Base-by-base conservation (phyloP, 345 rosid species). In the Gossypium arboreum region DNA sequence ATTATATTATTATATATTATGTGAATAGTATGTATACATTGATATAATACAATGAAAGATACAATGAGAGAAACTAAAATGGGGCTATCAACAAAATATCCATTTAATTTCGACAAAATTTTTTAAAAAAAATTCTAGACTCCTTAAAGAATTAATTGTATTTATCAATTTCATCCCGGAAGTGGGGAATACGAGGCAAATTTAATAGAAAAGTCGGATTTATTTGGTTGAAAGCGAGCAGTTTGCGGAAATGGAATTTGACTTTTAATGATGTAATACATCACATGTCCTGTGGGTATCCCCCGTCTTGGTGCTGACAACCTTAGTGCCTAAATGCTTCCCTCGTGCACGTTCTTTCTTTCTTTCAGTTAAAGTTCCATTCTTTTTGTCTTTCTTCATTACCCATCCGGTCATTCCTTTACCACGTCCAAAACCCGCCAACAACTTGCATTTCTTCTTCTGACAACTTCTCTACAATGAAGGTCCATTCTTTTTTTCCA, bases 401-500 rank as follows among this genome's bases (percentile, higher is more conserved):
- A 64, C 25, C 69, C 3, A 18, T 17, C 69, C 5, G 17, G 10
- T 43, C 70, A 18, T 47, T 22, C n/a, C 54, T 18, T 66, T 45
- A 20, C 51, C 22, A 45, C 18, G 12, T 12, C 7, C n/a, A 45
- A 20, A 44, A 44, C 52, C 54, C 54, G 7, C 56, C 34, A 22
- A 45, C 9, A 67, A 45, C 29, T 3, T 66, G 55, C 39, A n/a
- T 67, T 7, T 55, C 54, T 75, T 27, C 13, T 61, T 17, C 25
- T 68, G 41, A 48, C 2, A 41, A 73, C 74, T 13, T 77, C 29
- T 70, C 79, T 83, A 76, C 75, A 75, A 81, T 73, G 73, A 87
- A 85, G 86, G 87, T 86, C 77, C 47, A 41, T 67, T 67, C n/a
- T 61, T 54, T 58, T n/a, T 24, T 56, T 15, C 27, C 22, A 2